A percentile compares a stretch with the other conserved stretches of the same genome.
phyloP scores from a whole-genome alignment of 345 rosid genomes.

The Aurinia saxatilis region DNA sequence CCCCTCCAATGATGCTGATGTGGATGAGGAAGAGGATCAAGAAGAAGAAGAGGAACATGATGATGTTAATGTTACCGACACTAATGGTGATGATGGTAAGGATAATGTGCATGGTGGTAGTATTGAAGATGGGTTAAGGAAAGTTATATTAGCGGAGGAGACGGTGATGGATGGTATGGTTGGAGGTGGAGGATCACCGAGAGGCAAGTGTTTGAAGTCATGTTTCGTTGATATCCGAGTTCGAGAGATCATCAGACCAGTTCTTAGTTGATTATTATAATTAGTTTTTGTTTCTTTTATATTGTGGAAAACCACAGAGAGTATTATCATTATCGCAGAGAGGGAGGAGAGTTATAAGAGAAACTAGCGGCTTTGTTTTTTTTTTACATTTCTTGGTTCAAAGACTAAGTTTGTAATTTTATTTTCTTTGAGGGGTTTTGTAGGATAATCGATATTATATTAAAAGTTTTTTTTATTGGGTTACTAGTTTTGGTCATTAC shows the following conservation, averaged over 20 bases:
- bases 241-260: slow-evolving; percentile 26
- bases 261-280: slow-evolving; percentile 18
- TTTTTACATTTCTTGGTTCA: neutral
- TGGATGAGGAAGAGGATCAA: neutral
- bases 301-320: neutral
- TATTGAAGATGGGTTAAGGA: slow-evolving; percentile 13
- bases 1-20: slow-evolving; percentile 7
- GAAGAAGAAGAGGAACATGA: slow-evolving; percentile 4
- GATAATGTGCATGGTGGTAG: slow-evolving; percentile 22
- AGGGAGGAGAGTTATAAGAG: neutral
- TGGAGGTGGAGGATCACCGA: slow-evolving; percentile 32
- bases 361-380: slow-evolving; percentile 13
- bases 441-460: neutral
- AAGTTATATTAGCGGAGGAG: slow-evolving; percentile 2
- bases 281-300: neutral
- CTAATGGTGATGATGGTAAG: slow-evolving; percentile 2
- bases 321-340: neutral
- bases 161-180: slow-evolving; percentile 11
- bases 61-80: neutral
- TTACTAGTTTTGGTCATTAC: neutral
- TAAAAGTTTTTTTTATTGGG: neutral
- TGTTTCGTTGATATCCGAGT: slow-evolving; percentile 25
- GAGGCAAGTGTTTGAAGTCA: slow-evolving; percentile 32
- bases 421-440: neutral
- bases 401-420: neutral